Base-by-base conservation (phyloP, 2,329 filamentous ascomycete species). In the Eurotiales sp. region DNA sequence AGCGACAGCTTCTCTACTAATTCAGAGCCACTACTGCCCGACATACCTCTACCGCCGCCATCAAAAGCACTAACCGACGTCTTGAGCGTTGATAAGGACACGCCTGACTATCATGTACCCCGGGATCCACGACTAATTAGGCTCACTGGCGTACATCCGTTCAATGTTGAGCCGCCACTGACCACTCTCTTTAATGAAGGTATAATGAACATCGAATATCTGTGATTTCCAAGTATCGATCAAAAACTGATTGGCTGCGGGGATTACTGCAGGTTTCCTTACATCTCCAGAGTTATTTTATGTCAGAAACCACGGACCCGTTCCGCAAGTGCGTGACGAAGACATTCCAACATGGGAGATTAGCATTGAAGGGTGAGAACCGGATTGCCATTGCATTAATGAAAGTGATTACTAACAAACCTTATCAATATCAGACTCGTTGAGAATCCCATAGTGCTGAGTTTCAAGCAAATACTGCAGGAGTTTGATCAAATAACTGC, bases 241-340 rank as follows among this genome's bases (percentile, higher is more conserved):
- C 30, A n/a, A 22, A 40, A 40, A 25, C 27, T 39, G 37, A 40
- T 12, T 29, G 22, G n/a, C 15, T 40, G 17, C 21, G 15, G n/a
- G 17, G 29, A 22, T 40, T 21, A 15, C 15, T 27, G 3, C 10
- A 72, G 90, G 91, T 0, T 96, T 96, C 64, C 74, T 96, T 32
- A 96, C 90, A 1, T 88, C 85, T 34, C 87, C 90, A 11, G 87
- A 95, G 60, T 75, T 96, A 1, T 93, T 95, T 71, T 96, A 95
- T 67, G 91, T 96, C 8, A 78, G 91, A 30, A 96, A 96, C 62
- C 91, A 96, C 73, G 91, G 91, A 12, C 75, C 83, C 0, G 90
- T 96, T 7, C 91, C 90, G 1, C 74, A 81, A 50, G 87, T 93
- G 15, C 76, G 79, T 8, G 88, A 95, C 57, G 75, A 81, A 21